phyloP scores from a whole-genome alignment of 768 basidiomycete species.

The Leccinum variicolor region DNA sequence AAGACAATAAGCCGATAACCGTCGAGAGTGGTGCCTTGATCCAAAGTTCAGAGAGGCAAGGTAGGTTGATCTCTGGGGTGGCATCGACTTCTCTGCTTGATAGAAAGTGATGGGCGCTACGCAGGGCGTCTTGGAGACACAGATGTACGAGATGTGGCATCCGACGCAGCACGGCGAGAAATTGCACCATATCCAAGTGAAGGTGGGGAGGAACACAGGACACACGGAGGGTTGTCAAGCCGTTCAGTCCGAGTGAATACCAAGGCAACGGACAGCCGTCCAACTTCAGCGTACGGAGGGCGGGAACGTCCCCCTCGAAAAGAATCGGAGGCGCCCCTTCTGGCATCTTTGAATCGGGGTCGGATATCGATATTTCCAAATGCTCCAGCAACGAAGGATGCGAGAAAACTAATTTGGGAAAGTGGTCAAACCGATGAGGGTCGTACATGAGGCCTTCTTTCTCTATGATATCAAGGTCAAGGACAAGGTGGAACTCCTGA shows the following conservation, averaged over 20 bases:
- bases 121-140: constrained; percentile 30
- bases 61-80: background rate
- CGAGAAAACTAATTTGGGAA: background rate
- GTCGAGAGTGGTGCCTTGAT: constrained; percentile 7
- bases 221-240: constrained; percentile 36
- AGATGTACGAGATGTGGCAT: constrained; percentile 35
- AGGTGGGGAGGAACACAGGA: constrained; percentile 14
- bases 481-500: background rate
- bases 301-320: background rate
- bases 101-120: background rate
- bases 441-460: background rate
- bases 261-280: background rate
- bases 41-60: constrained; percentile 3
- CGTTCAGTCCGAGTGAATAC: background rate
- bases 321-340: background rate
- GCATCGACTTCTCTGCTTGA: background rate
- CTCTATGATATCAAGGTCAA: background rate
- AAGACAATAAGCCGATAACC: constrained; percentile 5
- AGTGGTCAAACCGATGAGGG: background rate
- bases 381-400: background rate
- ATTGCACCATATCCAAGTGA: constrained; percentile 26
- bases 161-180: constrained; percentile 30
- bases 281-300: background rate
- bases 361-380: background rate
- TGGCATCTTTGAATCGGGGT: background rate